These are phyloP conservation scores for Sporothrix dimorphospora DNA, from an alignment of 2,329 filamentous ascomycete species.

Conservation along the genomic window DNA sequence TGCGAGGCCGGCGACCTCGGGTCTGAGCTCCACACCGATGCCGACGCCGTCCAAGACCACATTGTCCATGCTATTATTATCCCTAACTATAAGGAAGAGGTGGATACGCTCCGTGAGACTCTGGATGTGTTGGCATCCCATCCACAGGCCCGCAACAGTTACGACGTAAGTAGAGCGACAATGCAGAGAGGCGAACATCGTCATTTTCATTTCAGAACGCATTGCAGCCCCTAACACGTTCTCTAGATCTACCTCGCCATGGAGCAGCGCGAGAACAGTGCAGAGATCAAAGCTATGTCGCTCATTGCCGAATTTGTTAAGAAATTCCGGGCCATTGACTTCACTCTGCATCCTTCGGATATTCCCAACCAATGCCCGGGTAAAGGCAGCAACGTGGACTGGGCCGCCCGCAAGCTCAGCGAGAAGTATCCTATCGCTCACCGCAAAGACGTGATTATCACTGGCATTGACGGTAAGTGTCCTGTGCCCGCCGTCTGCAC, in stretches of 20 bases:
- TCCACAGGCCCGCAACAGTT: conserved; percentile 62
- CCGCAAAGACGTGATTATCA: conserved; percentile 67
- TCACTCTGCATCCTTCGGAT: conserved; percentile 67
- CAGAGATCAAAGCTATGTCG: conserved; percentile 62
- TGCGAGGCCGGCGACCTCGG: conserved; percentile 58
- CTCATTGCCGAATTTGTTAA: conserved; percentile 66
- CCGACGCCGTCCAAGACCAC: conserved; percentile 47
- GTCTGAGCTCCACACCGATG: conserved; percentile 49
- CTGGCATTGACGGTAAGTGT: conserved; percentile 73
- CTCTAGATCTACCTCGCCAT: conserved; percentile 70
- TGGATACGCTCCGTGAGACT: conserved; percentile 69
- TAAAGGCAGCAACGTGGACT: conserved; percentile 75
- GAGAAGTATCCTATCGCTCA: conserved; percentile 58
- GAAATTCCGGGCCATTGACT: conserved; percentile 68
- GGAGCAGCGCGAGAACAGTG: conserved; percentile 68
- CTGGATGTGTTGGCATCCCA: conserved; percentile 70
- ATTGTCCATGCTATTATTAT: conserved; percentile 69
- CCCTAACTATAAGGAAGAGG: conserved; percentile 75
- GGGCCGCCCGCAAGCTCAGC: conserved; percentile 69
- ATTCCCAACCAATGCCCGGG: conserved; percentile 70
- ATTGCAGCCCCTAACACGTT: neutral
- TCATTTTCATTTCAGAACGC: neutral
- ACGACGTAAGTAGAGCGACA: conserved; percentile 76
- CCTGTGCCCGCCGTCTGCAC: too few species aligned
- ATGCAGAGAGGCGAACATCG: too few species aligned